A percentile compares a stretch with the other conserved stretches of the same genome.
These are phyloP conservation scores for Parachaetomium inaequale DNA, from an alignment of 495 filamentous ascomycete species.

Conservation along the genomic window DNA sequence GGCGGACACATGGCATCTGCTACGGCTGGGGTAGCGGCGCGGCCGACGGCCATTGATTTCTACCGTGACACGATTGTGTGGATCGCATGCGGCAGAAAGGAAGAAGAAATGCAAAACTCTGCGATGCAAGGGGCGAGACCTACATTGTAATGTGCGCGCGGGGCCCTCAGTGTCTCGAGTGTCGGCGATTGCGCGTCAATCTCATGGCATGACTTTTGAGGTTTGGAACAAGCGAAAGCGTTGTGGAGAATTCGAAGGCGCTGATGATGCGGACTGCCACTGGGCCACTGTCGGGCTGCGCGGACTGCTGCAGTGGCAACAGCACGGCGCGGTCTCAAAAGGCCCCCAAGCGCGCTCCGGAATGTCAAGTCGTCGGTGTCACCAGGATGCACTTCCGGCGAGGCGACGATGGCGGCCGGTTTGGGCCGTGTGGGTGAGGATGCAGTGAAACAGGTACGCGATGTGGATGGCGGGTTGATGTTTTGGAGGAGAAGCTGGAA, in stretches of 20 bases:
- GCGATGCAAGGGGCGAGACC: neutral
- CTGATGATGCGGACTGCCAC: too few relatives aligned
- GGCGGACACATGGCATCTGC: neutral
- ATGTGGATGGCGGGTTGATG: constrained; percentile 19
- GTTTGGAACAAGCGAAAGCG: neutral
- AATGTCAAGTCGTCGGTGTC: neutral
- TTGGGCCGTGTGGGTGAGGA: neutral
- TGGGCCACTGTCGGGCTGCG: neutral
- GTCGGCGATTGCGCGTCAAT: neutral
- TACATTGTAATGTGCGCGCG: constrained; percentile 8
- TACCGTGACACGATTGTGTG: neutral
- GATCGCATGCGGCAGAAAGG: neutral
- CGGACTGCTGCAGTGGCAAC: neutral
- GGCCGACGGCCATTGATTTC: neutral
- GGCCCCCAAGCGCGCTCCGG: neutral
- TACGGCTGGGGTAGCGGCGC: neutral
- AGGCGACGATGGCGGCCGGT: neutral
- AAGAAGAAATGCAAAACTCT: neutral
- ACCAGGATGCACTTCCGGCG: too few relatives aligned
- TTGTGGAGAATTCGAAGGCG: too few relatives aligned
- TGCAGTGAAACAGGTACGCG: constrained; percentile 13
- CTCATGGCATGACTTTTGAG: neutral
- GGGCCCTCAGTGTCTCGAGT: neutral
- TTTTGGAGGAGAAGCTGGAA: constrained; percentile 27
- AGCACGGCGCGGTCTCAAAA: neutral